phyloP scores from a whole-genome alignment of 1,284 basidiomycete species.

The Puccinia horiana region DNA sequence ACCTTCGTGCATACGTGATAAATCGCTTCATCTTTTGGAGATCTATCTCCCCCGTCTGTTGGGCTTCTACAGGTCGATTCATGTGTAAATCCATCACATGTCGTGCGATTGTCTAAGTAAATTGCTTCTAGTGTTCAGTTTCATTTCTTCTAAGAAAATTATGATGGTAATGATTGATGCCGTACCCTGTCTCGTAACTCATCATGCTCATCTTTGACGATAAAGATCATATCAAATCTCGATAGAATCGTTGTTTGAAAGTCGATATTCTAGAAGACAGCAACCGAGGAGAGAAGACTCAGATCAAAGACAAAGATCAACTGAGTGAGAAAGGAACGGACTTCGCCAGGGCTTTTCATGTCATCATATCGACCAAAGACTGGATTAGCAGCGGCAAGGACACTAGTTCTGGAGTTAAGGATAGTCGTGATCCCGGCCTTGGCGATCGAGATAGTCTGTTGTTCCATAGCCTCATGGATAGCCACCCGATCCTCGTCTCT shows the following conservation, averaged over 20 bases:
- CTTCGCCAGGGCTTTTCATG: constrained; percentile 75
- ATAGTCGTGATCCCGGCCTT: constrained; percentile 99
- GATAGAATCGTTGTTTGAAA: constrained; percentile 98
- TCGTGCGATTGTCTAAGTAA: constrained; percentile 79
- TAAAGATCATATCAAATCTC: constrained; percentile 99
- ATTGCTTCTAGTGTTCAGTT: no score
- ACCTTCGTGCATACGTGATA: constrained; percentile 93
- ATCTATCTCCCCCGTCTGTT: constrained; percentile 85
- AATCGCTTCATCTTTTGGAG: constrained; percentile 98
- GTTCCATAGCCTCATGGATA: constrained; percentile 99
- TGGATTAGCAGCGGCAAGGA: constrained; percentile 96
- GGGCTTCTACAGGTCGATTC: constrained; percentile 74
- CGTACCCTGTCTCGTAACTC: constrained; percentile 83
- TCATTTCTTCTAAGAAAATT: neutral
- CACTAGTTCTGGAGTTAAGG: constrained; percentile 91
- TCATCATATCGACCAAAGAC: constrained; percentile 85
- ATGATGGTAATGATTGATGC: constrained; percentile 24
- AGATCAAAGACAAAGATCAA: neutral
- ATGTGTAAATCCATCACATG: constrained; percentile 99
- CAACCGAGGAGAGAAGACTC: neutral
- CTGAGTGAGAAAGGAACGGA: constrained; percentile 56
- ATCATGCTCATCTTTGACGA: constrained; percentile 97
- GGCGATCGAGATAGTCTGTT: constrained; percentile 98
- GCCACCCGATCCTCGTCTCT: constrained; percentile 86
- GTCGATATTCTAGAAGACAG: constrained; percentile 77